Base-by-base conservation (phyloP, 164 flowering plant genomes). In the Vitis vinifera region DNA sequence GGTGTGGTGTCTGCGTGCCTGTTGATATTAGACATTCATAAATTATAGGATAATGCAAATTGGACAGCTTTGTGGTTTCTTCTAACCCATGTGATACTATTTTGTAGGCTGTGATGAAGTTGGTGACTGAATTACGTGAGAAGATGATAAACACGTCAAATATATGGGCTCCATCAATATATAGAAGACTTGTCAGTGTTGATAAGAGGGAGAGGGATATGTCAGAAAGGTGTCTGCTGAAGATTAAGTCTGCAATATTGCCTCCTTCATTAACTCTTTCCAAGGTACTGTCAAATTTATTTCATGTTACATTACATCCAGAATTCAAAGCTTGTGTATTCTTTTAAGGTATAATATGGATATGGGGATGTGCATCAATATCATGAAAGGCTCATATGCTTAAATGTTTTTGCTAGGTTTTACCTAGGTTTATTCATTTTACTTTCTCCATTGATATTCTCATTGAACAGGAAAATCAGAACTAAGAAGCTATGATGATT, bases 101-200 rank as follows among this genome's bases (percentile, higher is more conserved):
- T 65, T 72, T 13, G 58, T 62, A 90, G 97, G 94, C 90, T 66
- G 73, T 88, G 52, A 73, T 74, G 65, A 89, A 87, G 84, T 68
- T 92, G 72, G 83, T 69, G 23, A 68, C 78, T 65, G 87, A 86
- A 74, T 53, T 84, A 31, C 69, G 77, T 77, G 87, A 79, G 59
- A 80, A 77, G 63, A 88, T 90, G 89, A 88, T 85, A 80, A 80
- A 81, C 52, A 63, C 75, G 8, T 85, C 96, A 37, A 64, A 80
- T 73, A 17, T 88, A 68, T 92, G 97, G 96, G 85, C 81, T 70
- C 96, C 97, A 69, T 83, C 89, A 56, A 77, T 92, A 44, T 92
- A 85, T 65, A 84, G 92, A 79, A 87, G 92, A 75, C 91, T 90
- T 73, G 68, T 92, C n/a, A 86, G 92, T 74, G n/a, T 9, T 62